Percentiles rank a stretch among this genome's conserved stretches.
Evolutionary conservation across 257 asterid genomes (phyloP).

Genomic region (Paraleonurus japonicus): DNA sequence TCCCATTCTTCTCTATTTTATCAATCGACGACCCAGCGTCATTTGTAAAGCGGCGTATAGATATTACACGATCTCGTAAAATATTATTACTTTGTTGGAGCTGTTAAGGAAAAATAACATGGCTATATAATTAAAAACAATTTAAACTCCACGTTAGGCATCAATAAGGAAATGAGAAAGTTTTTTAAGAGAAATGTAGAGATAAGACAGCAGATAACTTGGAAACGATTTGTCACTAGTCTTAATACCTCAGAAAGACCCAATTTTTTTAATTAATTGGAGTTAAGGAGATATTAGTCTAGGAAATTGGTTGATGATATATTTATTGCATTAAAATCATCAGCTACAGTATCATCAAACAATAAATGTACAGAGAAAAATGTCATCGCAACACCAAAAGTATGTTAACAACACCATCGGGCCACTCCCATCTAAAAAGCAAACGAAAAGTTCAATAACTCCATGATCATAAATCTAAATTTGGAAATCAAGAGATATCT

Average conservation of each 20-base stretch:
- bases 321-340: neutral
- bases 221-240: neutral
- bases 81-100: slow-evolving; percentile 46
- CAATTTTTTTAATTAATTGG: neutral
- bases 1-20: slow-evolving; percentile 39
- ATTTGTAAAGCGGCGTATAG: slow-evolving; percentile 48
- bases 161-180: slow-evolving; percentile 10
- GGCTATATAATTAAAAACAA: slow-evolving; percentile 11
- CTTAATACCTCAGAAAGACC: neutral
- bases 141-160: slow-evolving; percentile 3
- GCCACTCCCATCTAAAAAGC: neutral
- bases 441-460: neutral
- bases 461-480: neutral
- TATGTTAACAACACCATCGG: neutral
- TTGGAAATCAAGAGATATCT: neutral
- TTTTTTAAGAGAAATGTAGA: neutral
- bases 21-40: slow-evolving; percentile 48
- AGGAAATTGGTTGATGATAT: neutral
- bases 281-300: neutral
- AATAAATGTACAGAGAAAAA: neutral
- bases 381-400: neutral
- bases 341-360: neutral
- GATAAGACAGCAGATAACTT: neutral
- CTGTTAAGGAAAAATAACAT: slow-evolving; percentile 43
- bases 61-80: slow-evolving; percentile 46